phyloP scores from a whole-genome alignment of 352 stramenopile species.

The Phytophthora pluvialis region DNA sequence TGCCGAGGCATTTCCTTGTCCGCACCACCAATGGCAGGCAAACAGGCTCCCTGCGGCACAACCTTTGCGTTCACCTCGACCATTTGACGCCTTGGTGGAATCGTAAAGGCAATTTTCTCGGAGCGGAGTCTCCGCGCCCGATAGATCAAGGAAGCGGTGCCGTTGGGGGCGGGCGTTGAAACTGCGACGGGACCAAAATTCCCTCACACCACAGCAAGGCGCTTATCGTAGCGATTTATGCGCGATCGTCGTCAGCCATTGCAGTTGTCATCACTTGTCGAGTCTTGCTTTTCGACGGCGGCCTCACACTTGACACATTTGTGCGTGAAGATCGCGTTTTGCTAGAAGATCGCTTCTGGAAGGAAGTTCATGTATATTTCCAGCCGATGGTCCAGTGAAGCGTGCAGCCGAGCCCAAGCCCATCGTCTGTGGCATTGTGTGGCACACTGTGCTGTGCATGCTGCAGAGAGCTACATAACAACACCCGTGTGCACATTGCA shows the following conservation, averaged over 20 bases:
- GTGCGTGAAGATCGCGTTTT: constrained; percentile 10
- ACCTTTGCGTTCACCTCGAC: no score
- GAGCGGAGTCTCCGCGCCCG: background rate
- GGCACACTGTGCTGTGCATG: no score
- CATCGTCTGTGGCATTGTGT: background rate
- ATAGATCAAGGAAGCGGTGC: background rate
- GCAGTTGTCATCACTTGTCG: constrained; percentile 8
- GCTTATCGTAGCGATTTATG: no score
- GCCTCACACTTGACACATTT: constrained; percentile 7
- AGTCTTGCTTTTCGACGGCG: constrained; percentile 2
- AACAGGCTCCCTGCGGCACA: no score
- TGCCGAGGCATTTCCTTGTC: no score
- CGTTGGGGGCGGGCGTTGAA: constrained; percentile 9
- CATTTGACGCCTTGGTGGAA: no score
- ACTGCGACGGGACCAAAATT: background rate
- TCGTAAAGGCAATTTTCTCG: background rate
- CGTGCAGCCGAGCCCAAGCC: background rate
- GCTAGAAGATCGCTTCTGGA: constrained; percentile 7
- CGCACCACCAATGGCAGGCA: no score
- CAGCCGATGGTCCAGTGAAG: background rate
- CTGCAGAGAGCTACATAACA: background rate
- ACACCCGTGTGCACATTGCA: constrained; percentile 9
- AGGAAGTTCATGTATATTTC: background rate
- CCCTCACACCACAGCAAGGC: no score
- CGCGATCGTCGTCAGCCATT: no score